Conservation (phyloP, 2,329 filamentous ascomycete genomes). For the Botrytis medusae region DNA sequence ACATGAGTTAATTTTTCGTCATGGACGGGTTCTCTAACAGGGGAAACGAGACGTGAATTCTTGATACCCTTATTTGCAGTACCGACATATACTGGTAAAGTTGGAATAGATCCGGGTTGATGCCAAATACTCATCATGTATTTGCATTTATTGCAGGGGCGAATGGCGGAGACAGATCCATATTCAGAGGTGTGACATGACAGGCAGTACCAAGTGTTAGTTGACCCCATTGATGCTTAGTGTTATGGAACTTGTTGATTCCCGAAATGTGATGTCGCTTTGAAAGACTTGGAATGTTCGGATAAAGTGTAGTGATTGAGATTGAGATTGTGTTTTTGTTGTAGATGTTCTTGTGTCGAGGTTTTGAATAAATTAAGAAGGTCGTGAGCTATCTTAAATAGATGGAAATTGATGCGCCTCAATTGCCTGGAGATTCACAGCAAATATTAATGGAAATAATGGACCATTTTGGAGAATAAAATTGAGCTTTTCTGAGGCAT, state of each 20-base stretch:
- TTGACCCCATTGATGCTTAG: neutral
- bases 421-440: neutral
- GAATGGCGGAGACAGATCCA: neutral
- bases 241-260: neutral
- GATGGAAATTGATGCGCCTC: neutral
- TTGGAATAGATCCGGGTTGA: neutral
- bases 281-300: no score
- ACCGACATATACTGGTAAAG: neutral
- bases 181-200: neutral
- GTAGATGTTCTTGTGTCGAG: neutral
- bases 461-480: neutral
- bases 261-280: neutral
- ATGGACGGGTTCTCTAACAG: neutral
- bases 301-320: no score
- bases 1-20: neutral
- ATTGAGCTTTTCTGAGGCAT: neutral
- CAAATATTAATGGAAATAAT: no score
- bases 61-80: neutral
- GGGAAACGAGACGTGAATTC: no score
- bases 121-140: neutral
- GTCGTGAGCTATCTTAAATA: neutral
- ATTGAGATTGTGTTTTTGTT: neutral
- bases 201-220: slow-evolving; percentile 1
- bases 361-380: neutral
- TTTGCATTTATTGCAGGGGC: neutral